Evolutionary conservation across 345 rosid species (phyloP).

Genomic region (Gossypium turneri): DNA sequence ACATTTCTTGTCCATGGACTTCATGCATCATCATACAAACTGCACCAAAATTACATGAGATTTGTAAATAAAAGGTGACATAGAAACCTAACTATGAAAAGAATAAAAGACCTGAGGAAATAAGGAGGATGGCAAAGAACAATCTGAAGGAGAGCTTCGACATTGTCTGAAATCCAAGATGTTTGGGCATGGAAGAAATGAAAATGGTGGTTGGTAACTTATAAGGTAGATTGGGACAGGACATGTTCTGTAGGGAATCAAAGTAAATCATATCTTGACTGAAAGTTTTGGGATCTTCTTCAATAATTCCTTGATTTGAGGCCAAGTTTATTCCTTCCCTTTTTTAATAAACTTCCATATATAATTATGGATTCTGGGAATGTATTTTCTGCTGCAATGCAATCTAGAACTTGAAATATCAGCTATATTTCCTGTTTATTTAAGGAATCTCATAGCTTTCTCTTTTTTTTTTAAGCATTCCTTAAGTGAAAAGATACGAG

Average conservation of each 20-base stretch:
- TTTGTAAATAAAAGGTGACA: neutral
- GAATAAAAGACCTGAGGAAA: conserved; percentile 5
- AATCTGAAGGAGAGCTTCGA: neutral
- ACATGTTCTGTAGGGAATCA: neutral
- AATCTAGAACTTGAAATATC: too few species aligned
- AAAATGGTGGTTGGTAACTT: too few species aligned
- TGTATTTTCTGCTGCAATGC: too few species aligned
- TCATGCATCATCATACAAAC: neutral
- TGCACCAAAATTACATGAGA: neutral
- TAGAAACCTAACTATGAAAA: neutral
- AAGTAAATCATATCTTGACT: neutral
- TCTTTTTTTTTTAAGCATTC: too few species aligned
- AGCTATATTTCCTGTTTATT: too few species aligned
- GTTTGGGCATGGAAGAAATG: neutral
- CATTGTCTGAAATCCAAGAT: neutral
- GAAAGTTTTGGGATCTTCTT: neutral
- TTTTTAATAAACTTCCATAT: neutral
- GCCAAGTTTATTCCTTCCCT: neutral
- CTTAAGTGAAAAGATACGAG: too few species aligned
- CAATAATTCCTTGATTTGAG: neutral
- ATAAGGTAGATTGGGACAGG: neutral
- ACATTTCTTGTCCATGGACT: conserved; percentile 11
- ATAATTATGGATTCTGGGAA: too few species aligned
- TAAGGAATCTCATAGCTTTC: too few species aligned
- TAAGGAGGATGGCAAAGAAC: neutral